Conservation (phyloP, 1,139 yeast species). For the Hansenula lynferdii region DNA sequence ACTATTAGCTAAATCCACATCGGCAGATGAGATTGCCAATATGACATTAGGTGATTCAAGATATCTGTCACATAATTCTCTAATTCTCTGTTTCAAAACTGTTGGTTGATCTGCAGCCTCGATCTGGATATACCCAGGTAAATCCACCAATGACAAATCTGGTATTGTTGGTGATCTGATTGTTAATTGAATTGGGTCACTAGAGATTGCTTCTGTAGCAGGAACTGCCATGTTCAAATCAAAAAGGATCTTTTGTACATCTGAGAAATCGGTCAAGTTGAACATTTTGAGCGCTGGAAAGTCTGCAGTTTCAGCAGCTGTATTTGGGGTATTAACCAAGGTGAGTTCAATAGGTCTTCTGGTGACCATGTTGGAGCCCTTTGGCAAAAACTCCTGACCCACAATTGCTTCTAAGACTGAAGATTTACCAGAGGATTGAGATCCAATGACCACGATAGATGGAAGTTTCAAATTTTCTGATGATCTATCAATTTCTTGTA, state of each 20-base stretch:
- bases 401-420: slow-evolving; percentile 92
- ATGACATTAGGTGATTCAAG: slow-evolving; percentile 90
- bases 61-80: slow-evolving; percentile 77
- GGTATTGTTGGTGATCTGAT: slow-evolving; percentile 92
- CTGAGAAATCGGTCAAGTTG: slow-evolving; percentile 79
- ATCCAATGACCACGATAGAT: slow-evolving; percentile 93
- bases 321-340: slow-evolving; percentile 75
- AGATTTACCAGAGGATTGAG: slow-evolving; percentile 96
- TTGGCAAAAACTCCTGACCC: slow-evolving; percentile 91
- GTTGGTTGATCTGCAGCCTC: slow-evolving; percentile 96
- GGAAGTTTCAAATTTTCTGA: slow-evolving; percentile 79
- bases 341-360: slow-evolving; percentile 94
- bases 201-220: slow-evolving; percentile 74
- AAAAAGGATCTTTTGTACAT: slow-evolving; percentile 77
- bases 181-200: slow-evolving; percentile 87
- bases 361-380: slow-evolving; percentile 94
- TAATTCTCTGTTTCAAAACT: slow-evolving; percentile 73
- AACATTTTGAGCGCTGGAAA: slow-evolving; percentile 85
- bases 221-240: slow-evolving; percentile 95
- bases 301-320: slow-evolving; percentile 86
- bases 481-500: slow-evolving; percentile 69
- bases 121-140: slow-evolving; percentile 96
- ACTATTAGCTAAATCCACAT: slow-evolving; percentile 95
- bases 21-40: slow-evolving; percentile 94
- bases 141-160: slow-evolving; percentile 87